phyloP scores from a whole-genome alignment of 306 rosid genomes.

The Sophora flavescens region DNA sequence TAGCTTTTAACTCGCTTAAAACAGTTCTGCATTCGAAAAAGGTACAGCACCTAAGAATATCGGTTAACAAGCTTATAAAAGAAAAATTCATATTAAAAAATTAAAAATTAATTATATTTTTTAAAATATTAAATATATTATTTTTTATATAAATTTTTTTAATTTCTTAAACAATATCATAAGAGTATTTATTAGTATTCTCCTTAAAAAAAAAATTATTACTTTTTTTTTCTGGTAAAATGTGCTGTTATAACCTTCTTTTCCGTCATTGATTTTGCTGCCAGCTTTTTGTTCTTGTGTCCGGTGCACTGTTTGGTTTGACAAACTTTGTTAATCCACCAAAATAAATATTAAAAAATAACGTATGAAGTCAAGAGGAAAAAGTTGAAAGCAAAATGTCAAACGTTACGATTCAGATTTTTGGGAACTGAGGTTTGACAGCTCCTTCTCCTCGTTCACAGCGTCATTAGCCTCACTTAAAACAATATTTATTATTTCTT shows the following conservation, averaged over 20 bases:
- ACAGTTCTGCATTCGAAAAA: not conserved
- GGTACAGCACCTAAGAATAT: too few species aligned
- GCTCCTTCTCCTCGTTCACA: conserved; percentile 59
- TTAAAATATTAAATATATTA: too few species aligned
- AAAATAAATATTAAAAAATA: conserved; percentile 8
- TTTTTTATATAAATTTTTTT: too few species aligned
- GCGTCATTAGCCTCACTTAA: conserved; percentile 14
- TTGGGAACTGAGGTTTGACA: conserved; percentile 66
- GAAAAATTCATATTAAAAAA: too few species aligned
- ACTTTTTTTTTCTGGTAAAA: not conserved
- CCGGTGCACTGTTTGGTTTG: conserved; percentile 58
- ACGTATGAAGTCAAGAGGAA: conserved; percentile 57
- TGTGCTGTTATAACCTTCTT: not conserved
- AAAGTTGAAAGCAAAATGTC: conserved; percentile 95
- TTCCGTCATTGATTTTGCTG: conserved; percentile 52
- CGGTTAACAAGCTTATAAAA: too few species aligned
- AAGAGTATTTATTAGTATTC: too few species aligned
- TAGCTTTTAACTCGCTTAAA: not conserved
- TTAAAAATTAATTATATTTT: too few species aligned
- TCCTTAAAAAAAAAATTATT: too few species aligned
- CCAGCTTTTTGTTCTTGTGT: conserved; percentile 55
- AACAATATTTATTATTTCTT: too few species aligned
- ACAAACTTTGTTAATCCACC: conserved; percentile 50
- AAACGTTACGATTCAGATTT: conserved; percentile 70
- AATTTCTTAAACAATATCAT: too few species aligned